Conservation (phyloP, 441 rosid genomes). For the Gossypium gossypioides region DNA sequence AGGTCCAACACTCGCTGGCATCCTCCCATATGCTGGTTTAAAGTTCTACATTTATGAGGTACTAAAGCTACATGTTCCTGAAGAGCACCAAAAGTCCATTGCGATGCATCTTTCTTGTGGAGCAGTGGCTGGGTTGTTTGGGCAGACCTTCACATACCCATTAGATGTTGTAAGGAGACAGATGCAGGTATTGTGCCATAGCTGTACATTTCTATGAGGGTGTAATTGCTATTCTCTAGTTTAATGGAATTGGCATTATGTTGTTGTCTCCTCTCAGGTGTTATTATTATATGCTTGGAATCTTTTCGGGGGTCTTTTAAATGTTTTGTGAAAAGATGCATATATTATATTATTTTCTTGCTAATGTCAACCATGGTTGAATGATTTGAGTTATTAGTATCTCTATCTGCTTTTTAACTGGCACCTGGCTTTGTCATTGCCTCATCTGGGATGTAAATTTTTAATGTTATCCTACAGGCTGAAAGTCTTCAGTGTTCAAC, state of each 20-base stretch:
- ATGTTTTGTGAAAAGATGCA: not conserved
- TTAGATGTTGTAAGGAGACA: slow-evolving; percentile 92
- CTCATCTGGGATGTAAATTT: not conserved
- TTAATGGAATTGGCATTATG: not conserved
- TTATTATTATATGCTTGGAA: not conserved
- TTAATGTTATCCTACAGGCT: slow-evolving; percentile 38
- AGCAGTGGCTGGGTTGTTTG: slow-evolving; percentile 84
- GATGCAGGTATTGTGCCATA: slow-evolving; percentile 64
- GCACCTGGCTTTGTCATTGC: slow-evolving; percentile 1
- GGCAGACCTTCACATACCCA: slow-evolving; percentile 89
- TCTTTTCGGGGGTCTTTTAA: not conserved
- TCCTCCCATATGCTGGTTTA: slow-evolving; percentile 88
- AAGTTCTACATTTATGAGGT: slow-evolving; percentile 87
- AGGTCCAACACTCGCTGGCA: slow-evolving; percentile 88
- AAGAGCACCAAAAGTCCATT: slow-evolving; percentile 80
- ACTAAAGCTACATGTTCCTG: slow-evolving; percentile 78
- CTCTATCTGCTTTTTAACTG: not conserved
- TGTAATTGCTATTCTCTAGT: not conserved
- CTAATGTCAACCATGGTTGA: not conserved
- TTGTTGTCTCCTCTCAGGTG: not conserved
- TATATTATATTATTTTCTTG: not conserved
- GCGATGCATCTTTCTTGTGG: slow-evolving; percentile 85
- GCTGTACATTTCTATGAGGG: not conserved
- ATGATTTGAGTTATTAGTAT: not conserved
- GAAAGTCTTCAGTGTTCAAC: slow-evolving; percentile 51